Conservation (phyloP, 1,139 yeast species). For the Kodamaea arcana region DNA sequence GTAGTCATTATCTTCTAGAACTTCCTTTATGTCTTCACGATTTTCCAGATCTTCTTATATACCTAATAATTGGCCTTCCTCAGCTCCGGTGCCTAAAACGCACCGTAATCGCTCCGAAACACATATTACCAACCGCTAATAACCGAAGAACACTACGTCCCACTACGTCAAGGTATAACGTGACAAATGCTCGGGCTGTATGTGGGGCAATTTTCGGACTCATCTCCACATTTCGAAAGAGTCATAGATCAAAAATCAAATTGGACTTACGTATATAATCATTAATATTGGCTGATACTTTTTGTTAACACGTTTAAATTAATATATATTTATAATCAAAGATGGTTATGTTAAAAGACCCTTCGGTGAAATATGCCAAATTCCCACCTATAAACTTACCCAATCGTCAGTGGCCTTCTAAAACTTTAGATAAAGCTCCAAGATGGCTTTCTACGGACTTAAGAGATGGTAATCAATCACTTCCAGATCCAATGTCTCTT, state of each 20-base stretch:
- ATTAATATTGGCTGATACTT: no score
- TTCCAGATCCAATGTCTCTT: conserved; percentile 95
- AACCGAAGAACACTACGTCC: not conserved
- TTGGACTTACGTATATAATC: no score
- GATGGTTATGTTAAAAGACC: conserved; percentile 55
- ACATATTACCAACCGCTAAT: not conserved
- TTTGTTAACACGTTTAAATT: not conserved
- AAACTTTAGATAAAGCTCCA: conserved; percentile 73
- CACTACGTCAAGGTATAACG: not conserved
- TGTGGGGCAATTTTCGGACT: not conserved
- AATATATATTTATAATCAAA: conserved; percentile 1
- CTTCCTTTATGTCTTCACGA: no score
- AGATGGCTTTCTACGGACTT: conserved; percentile 96
- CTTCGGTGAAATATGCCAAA: conserved; percentile 69
- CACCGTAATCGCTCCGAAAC: no score
- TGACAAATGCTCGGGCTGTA: not conserved
- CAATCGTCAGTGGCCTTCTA: conserved; percentile 85
- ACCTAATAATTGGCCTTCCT: no score
- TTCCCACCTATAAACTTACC: conserved; percentile 66
- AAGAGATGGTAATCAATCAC: conserved; percentile 94
- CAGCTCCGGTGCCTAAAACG: no score
- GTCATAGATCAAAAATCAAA: no score
- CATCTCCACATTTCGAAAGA: conserved; percentile 1
- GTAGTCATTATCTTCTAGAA: no score
- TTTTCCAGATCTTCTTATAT: no score